Evolutionary conservation across 2,329 filamentous ascomycete species (phyloP).

Genomic region (Ceratocystis smalleyi): DNA sequence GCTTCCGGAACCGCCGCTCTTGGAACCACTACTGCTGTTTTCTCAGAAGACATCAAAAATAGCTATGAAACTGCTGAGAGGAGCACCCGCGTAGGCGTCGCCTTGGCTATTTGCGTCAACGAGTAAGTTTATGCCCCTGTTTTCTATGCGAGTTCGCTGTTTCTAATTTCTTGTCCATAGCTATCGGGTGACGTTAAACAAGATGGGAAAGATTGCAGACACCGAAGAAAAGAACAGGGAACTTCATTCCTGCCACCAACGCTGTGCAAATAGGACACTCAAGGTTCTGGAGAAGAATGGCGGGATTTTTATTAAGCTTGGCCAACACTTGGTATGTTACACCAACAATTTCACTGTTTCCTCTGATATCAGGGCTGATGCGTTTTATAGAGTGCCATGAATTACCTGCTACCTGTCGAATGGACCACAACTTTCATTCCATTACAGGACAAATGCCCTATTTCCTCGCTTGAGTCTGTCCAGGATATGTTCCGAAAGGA

Average conservation of each 20-base stretch:
- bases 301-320: conserved; percentile 95
- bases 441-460: conserved; percentile 85
- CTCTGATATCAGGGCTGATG: neutral
- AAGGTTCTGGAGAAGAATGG: conserved; percentile 86
- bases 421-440: conserved; percentile 96
- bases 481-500: conserved; percentile 73
- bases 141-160: neutral
- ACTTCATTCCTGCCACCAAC: conserved; percentile 72
- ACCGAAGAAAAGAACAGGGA: conserved; percentile 49
- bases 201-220: conserved; percentile 45
- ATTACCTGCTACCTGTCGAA: conserved; percentile 77
- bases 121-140: conserved; percentile 42
- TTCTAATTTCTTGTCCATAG: conserved; percentile 30
- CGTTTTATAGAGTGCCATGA: conserved; percentile 60
- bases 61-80: conserved; percentile 60
- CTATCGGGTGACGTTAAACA: conserved; percentile 73
- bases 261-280: conserved; percentile 79
- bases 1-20: conserved; percentile 38
- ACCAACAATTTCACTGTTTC: neutral
- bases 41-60: conserved; percentile 57
- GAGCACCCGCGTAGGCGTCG: conserved; percentile 59
- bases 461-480: conserved; percentile 78
- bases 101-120: conserved; percentile 69
- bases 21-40: conserved; percentile 35
- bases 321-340: conserved; percentile 61